Base-by-base conservation (phyloP, 2,329 filamentous ascomycete species). In the Aspergillus brasiliensis region DNA sequence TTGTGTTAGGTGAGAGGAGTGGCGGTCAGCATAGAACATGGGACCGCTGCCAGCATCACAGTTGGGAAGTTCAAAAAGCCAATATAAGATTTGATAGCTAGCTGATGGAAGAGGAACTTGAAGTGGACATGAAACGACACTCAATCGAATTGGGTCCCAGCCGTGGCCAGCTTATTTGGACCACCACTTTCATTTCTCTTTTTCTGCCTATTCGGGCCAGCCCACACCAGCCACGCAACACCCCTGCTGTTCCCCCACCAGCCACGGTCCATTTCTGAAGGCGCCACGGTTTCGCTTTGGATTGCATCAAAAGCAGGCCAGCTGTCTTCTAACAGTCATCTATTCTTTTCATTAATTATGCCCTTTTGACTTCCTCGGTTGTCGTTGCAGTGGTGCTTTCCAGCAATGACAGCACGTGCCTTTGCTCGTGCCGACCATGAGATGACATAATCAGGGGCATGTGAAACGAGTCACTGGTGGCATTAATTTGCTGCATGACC, bases 1-100 rank as follows among this genome's bases (percentile, higher is more conserved):
- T 96, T 57, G 49, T 70, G 69, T 60, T 64, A 48, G 60, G 59
- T 38, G 44, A 53, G 25, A 53, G 27, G 58, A 38, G 60, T 34
- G 57, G 58, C 60, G 64, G 67, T 68, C 64, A 64, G 63, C 62
- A 59, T 53, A 53, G 55, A 56, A 59, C 56, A 59, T 60, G 53
- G 28, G 57, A 63, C 54, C 56, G 64, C 65, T 56, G 48, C 62
- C 61, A 62, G 60, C 63, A 67, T 67, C 58, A 46, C 56, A 65
- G 56, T 58, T 55, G 46, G 27, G 37, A 44, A 40, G 23, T 17
- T 31, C 8, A 44, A 28, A 34, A n/a, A 48, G n/a, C 3, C n/a
- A 13, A 52, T 11, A 38, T 37, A 19, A 34, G 17, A 55, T 28
- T n/a, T 47, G 19, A 19, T 48, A 54, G 10, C 15, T 42, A 28